Evolutionary conservation across 179 eudicot genomes (phyloP), one percentile per base, ranked within the genome.

Genomic region (Carnegiea gigantea): DNA sequence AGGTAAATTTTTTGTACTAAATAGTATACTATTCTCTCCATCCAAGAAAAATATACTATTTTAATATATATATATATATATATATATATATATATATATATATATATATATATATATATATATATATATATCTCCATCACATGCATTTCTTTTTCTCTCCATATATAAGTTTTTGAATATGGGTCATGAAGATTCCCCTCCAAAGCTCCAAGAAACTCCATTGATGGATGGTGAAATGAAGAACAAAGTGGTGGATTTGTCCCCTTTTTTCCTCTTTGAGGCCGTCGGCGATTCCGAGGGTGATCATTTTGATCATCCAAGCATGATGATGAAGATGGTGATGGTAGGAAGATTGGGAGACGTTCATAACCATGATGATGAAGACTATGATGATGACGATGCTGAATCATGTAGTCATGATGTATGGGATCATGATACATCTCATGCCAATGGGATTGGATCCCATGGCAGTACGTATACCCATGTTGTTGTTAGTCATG

Each of bases 221-320:
- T 59, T 77, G 2, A 64, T 81, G 70, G 79, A 81, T 5, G 65
- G 13, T 36, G 18, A 60, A 11, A 82, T 62, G 49, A 72, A 71
- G 51, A 78, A 48, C 12, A 20, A 49, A 46, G 51, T 78, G 15
- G 81, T 91, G 70, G 94, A 92, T 83, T 75, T 90, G 3, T 86
- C 91, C 43, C 80, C 87, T 59, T 92, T 85, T 88, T 78, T 92
- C 81, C 80, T 88, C 9, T 82, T 89, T 43, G 98, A 94, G 83
- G 90, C 90, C 30, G 87, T 83, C 8, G 98, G 89, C 26, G 98
- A 94, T 75, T 92, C 98, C 0, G 98, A 94, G 76, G 90, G 83
- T 8, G 90, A 81, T 6, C 87, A 85, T 84, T 84, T 84, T 79
- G 88, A 82, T 51, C 80, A 87, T 70, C 73, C 70, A 5, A 30